These are phyloP conservation scores for Apiotrichum gracile DNA, from an alignment of 1,284 basidiomycete species.

Conservation along the genomic window DNA sequence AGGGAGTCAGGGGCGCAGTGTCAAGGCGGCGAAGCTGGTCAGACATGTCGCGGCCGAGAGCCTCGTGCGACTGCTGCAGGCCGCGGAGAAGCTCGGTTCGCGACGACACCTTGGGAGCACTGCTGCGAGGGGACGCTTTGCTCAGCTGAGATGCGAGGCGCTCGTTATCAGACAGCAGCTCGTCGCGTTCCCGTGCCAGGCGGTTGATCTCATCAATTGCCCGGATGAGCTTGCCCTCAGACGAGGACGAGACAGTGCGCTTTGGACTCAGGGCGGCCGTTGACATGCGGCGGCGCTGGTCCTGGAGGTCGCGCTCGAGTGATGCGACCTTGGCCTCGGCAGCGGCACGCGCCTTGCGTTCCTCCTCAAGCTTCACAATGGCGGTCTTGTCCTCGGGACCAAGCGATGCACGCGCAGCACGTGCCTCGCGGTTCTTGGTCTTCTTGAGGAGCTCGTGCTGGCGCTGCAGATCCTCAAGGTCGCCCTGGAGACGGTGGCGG, in stretches of 20 bases:
- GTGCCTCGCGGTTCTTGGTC: slow-evolving; percentile 45
- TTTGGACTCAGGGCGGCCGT: slow-evolving; percentile 18
- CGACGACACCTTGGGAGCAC: neutral
- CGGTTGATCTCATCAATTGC: slow-evolving; percentile 29
- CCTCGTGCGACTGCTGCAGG: slow-evolving; percentile 40
- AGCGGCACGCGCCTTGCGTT: slow-evolving; percentile 26
- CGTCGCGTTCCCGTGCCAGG: slow-evolving; percentile 25
- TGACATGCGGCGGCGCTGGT: slow-evolving; percentile 31
- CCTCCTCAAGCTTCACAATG: slow-evolving; percentile 29
- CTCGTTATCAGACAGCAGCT: slow-evolving; percentile 23
- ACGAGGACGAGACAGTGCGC: slow-evolving; percentile 6
- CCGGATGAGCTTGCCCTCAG: slow-evolving; percentile 23
- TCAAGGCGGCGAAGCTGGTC: slow-evolving; percentile 36
- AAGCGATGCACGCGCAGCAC: slow-evolving; percentile 31
- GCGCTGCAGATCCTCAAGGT: slow-evolving; percentile 76
- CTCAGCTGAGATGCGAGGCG: slow-evolving; percentile 21
- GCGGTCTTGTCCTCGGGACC: slow-evolving; percentile 33
- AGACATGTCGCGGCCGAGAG: slow-evolving; percentile 41
- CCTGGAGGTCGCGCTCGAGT: slow-evolving; percentile 39
- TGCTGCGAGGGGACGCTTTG: neutral
- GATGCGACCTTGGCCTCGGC: slow-evolving; percentile 30
- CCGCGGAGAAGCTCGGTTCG: slow-evolving; percentile 40
- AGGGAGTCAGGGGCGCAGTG: slow-evolving; percentile 20
- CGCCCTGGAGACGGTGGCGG: slow-evolving; percentile 61
- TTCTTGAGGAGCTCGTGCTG: slow-evolving; percentile 69